phyloP scores from a whole-genome alignment of 2,329 filamentous ascomycete species.

The Microascus cirrosus region DNA sequence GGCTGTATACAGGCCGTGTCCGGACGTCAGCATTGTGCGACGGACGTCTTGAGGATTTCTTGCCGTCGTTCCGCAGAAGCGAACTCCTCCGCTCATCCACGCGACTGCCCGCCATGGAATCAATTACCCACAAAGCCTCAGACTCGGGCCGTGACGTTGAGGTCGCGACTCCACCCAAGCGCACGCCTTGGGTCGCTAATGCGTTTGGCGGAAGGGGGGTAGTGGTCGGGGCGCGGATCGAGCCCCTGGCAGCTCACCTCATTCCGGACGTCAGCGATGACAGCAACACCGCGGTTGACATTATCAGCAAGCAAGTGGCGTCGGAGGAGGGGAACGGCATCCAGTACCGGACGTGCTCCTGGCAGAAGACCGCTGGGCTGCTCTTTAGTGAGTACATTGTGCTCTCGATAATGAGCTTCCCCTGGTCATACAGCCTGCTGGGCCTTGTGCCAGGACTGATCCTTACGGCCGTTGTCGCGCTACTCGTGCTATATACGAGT shows the following conservation, averaged over 20 bases:
- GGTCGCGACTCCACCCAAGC: slow-evolving; percentile 6
- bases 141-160: slow-evolving; percentile 7
- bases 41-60: no score
- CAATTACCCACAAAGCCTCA: neutral
- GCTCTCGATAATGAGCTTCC: slow-evolving; percentile 87
- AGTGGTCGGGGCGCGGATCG: slow-evolving; percentile 39
- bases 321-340: slow-evolving; percentile 69
- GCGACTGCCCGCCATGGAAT: no score
- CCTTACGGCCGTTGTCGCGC: slow-evolving; percentile 67
- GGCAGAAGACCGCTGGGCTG: slow-evolving; percentile 86
- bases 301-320: slow-evolving; percentile 56
- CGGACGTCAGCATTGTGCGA: no score
- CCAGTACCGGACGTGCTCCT: slow-evolving; percentile 86
- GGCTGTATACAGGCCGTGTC: no score
- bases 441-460: slow-evolving; percentile 79
- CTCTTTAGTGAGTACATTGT: slow-evolving; percentile 96
- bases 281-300: slow-evolving; percentile 19
- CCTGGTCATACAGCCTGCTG: slow-evolving; percentile 81
- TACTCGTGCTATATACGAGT: slow-evolving; percentile 68
- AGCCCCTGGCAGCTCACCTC: slow-evolving; percentile 26
- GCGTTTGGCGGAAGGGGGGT: slow-evolving; percentile 27
- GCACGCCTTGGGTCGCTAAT: slow-evolving; percentile 14
- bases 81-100: no score
- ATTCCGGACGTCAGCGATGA: slow-evolving; percentile 26
- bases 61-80: no score